Conservation (phyloP, 2,329 filamentous ascomycete species). For the Aspergillus pseudoviridinutans region DNA sequence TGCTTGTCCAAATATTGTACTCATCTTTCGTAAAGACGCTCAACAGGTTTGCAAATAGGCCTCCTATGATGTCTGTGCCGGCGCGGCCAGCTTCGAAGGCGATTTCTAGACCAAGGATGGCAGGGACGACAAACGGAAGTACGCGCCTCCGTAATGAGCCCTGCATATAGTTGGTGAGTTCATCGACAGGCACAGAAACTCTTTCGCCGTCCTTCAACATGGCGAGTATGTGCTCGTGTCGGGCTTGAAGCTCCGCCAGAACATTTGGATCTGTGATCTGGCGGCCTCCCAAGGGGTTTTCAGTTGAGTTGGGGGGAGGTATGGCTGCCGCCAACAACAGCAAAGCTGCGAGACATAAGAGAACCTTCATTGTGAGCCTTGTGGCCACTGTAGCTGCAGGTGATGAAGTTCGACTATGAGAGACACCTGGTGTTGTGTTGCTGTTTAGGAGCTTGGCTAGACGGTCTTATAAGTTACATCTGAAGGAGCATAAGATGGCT, state of each 20-base stretch:
- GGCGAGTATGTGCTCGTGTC: not conserved
- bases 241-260: not conserved
- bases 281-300: not conserved
- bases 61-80: not conserved
- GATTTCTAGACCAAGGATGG: not conserved
- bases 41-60: not conserved
- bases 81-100: not conserved
- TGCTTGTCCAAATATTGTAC: not conserved
- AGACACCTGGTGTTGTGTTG: not conserved
- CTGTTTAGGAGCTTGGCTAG: too few species aligned
- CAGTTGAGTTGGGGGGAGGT: too few species aligned
- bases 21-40: not conserved
- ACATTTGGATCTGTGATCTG: not conserved
- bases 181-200: not conserved
- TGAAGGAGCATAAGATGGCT: not conserved
- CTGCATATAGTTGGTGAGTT: not conserved
- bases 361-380: not conserved
- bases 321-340: not conserved
- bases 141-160: not conserved
- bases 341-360: not conserved
- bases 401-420: not conserved
- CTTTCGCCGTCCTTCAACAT: not conserved
- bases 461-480: not conserved
- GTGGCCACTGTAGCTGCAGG: not conserved
- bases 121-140: not conserved